A percentile compares a stretch with the other conserved stretches of the same genome.
These are phyloP conservation scores for Colletotrichum eremochloae DNA, from an alignment of 2,329 filamentous ascomycete genomes.

Conservation along the genomic window DNA sequence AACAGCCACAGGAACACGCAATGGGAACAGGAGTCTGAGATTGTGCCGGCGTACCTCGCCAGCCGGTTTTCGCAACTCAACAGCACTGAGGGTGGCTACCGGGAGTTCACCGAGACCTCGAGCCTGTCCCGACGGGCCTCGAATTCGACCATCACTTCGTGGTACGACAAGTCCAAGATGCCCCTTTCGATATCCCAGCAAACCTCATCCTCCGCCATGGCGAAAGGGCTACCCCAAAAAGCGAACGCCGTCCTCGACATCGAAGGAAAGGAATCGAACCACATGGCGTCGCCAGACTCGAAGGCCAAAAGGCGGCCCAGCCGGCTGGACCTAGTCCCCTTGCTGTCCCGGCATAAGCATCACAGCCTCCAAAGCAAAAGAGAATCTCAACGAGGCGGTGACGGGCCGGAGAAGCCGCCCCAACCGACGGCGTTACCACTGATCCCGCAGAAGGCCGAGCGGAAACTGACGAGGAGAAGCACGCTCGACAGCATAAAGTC, in stretches of 20 bases:
- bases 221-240: constrained; percentile 66
- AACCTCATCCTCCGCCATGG: constrained; percentile 70
- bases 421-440: constrained; percentile 44
- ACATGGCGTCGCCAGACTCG: constrained; percentile 43
- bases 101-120: constrained; percentile 55
- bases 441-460: constrained; percentile 45
- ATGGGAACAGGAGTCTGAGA: constrained; percentile 64
- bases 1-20: constrained; percentile 47
- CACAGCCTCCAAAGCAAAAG: constrained; percentile 44
- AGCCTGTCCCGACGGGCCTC: constrained; percentile 64
- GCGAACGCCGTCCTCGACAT: constrained; percentile 61
- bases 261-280: constrained; percentile 50
- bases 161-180: constrained; percentile 69
- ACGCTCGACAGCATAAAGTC: constrained; percentile 48
- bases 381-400: constrained; percentile 46
- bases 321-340: constrained; percentile 62
- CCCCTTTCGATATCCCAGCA: constrained; percentile 71
- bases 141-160: constrained; percentile 67
- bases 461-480: constrained; percentile 51
- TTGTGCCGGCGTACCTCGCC: constrained; percentile 54
- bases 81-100: constrained; percentile 20
- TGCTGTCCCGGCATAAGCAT: constrained; percentile 53
- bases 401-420: constrained; percentile 56
- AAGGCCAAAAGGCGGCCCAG: constrained; percentile 63
- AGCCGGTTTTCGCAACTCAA: constrained; percentile 38